Base-by-base conservation (phyloP, 2,329 filamentous ascomycete species). In the Penicillium occitanis region DNA sequence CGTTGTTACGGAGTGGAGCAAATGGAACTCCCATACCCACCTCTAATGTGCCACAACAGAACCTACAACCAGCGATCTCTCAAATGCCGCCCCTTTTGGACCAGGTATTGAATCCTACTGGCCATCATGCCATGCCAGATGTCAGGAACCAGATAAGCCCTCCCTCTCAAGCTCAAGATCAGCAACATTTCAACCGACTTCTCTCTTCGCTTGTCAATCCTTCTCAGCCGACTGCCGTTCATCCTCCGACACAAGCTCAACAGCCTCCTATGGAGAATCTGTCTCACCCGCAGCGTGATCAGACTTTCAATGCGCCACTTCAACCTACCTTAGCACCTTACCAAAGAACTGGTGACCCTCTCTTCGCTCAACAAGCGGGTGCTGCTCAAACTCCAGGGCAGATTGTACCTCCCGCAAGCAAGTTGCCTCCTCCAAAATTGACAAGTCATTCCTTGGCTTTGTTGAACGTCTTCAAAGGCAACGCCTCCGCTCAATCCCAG, bases 391-490 rank as follows among this genome's bases (percentile, higher is more conserved):
- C 76, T 61, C 78, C 79, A 65, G 78, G 79, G n/a, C 79, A 81
- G 48, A 75, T 77, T 42, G 81, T 84, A 35, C 87, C 87, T 1
- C 81, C 84, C 40, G 85, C 87, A 75, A 86, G 70, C 73, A 85
- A 85, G 61, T 73, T 89, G 28, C 87, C 87, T 17, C 80, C 83
- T 46, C 86, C 86, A 6, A 85, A 83, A 68, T 80, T 89, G 37
- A 88, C 80, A 42, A 82, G 81, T 13, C 86, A 89, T 73, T 82
- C 85, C 1, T 78, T 85, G 66, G 81, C 82, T n/a, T 74, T 89
- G 40, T 76, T 90, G 59, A 86, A 84, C 70, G 81, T 84, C 1
- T 88, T 90, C 78, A 88, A 84, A 69, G 72, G 73, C 40, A 71
- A 75, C 8, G 69, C 69, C 28, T 63, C 69, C 14, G 74, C 74